A percentile compares a stretch with the other conserved stretches of the same genome.
Conservation (phyloP, 257 asterid genomes). For the Gentiana straminea region DNA sequence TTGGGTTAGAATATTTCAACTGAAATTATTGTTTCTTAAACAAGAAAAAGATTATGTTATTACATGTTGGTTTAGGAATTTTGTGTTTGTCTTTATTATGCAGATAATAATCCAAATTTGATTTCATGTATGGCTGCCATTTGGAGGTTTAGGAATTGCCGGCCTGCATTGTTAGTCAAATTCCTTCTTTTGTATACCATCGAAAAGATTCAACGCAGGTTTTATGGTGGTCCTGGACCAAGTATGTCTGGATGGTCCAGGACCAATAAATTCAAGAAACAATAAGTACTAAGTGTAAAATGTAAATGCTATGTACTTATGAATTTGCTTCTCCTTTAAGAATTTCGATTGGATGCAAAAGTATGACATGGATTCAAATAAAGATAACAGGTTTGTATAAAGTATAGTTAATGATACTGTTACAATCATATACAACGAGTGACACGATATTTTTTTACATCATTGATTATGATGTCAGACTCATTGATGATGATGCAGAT, state of each 20-base stretch:
- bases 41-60: slow-evolving; percentile 17
- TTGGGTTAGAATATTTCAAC: slow-evolving; percentile 8
- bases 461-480: no score
- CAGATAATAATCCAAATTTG: slow-evolving; percentile 23
- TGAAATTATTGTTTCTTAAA: slow-evolving; percentile 18
- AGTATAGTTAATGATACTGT: no score
- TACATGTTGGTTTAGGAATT: slow-evolving; percentile 12
- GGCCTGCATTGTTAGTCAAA: slow-evolving; percentile 32
- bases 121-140: slow-evolving; percentile 48
- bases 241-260: no score
- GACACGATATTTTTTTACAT: no score
- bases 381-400: no score
- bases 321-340: no score
- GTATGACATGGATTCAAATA: no score
- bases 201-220: background rate
- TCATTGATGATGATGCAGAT: no score
- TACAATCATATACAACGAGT: no score
- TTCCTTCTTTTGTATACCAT: slow-evolving; percentile 4
- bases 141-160: slow-evolving; percentile 58
- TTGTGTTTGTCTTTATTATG: slow-evolving; percentile 35
- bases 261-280: background rate
- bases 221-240: no score
- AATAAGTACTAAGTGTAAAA: background rate
- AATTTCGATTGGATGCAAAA: no score
- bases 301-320: no score